Evolutionary conservation across 2,329 filamentous ascomycete species (phyloP).

Genomic region (Xylariaceae sp.): DNA sequence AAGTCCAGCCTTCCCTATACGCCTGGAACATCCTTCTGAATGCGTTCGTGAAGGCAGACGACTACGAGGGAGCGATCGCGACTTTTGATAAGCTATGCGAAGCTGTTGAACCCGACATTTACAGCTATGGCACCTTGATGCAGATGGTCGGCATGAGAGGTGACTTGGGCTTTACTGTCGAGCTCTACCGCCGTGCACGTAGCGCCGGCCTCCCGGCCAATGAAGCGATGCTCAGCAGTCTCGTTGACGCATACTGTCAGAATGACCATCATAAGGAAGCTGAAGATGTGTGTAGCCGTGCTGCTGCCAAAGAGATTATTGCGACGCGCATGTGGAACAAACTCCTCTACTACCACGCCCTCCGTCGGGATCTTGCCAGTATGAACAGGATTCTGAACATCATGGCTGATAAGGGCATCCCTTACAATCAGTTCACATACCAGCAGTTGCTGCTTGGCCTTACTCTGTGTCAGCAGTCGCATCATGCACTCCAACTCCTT

Average conservation of each 20-base stretch:
- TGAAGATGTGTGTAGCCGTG: conserved; percentile 52
- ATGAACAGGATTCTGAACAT: conserved; percentile 44
- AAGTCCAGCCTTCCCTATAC: conserved; percentile 49
- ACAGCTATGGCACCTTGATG: conserved; percentile 70
- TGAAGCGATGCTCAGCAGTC: conserved; percentile 53
- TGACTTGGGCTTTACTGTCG: conserved; percentile 63
- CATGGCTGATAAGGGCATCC: conserved; percentile 45
- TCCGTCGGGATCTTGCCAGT: conserved; percentile 49
- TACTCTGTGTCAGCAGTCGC: conserved; percentile 44
- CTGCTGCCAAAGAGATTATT: conserved; percentile 46
- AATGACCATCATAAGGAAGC: conserved; percentile 52
- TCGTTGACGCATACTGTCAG: conserved; percentile 64
- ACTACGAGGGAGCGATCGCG: conserved; percentile 60
- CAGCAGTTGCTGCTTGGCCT: conserved; percentile 46
- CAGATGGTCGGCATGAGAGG: conserved; percentile 64
- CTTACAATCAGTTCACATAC: conserved; percentile 48
- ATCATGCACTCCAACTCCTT: conserved; percentile 46
- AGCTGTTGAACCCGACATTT: conserved; percentile 49
- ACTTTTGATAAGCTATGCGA: conserved; percentile 57
- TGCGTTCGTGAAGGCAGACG: conserved; percentile 59
- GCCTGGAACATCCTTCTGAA: conserved; percentile 76
- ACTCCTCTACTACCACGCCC: conserved; percentile 64
- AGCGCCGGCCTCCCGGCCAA: conserved; percentile 45
- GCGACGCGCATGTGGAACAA: conserved; percentile 71
- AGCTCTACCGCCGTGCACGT: conserved; percentile 60